Percentiles rank a stretch among this genome's conserved stretches.
Evolutionary conservation across 495 filamentous ascomycete genomes (phyloP).

Genomic region (Daldinia concentrica): DNA sequence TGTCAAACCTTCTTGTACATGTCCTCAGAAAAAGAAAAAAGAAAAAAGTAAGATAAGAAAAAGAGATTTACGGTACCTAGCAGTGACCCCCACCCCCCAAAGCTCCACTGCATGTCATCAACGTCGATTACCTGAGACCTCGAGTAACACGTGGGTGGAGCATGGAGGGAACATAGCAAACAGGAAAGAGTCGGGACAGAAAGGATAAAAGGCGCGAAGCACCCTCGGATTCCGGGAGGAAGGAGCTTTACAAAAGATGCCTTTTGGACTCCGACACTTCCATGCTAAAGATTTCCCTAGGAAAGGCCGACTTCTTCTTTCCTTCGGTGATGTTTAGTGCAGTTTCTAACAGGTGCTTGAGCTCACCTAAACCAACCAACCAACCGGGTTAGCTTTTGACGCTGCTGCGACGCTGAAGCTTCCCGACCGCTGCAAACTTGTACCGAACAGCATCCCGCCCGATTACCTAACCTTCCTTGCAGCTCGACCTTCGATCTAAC

Average conservation of each 20-base stretch:
- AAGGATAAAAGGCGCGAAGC: constrained; percentile 42
- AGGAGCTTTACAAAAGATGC: constrained; percentile 2
- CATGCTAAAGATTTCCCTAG: background rate
- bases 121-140: constrained; percentile 25
- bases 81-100: constrained; percentile 22
- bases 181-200: constrained; percentile 27
- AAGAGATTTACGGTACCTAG: constrained; percentile 12
- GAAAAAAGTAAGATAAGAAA: constrained; percentile 7
- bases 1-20: background rate
- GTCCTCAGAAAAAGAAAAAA: background rate
- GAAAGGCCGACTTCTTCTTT: background rate
- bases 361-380: constrained; percentile 1
- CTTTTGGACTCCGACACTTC: background rate
- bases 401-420: background rate
- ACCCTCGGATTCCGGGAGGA: constrained; percentile 35
- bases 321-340: background rate
- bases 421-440: background rate
- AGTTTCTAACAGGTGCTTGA: background rate
- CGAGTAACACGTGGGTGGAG: constrained; percentile 37
- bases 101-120: constrained; percentile 28
- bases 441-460: constrained; percentile 8
- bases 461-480: constrained; percentile 26
- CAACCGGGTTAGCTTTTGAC: background rate
- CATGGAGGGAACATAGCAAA: constrained; percentile 5
- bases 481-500: constrained; percentile 35